Evolutionary conservation across 768 basidiomycete genomes (phyloP).

Genomic region (Mycena vulgaris): DNA sequence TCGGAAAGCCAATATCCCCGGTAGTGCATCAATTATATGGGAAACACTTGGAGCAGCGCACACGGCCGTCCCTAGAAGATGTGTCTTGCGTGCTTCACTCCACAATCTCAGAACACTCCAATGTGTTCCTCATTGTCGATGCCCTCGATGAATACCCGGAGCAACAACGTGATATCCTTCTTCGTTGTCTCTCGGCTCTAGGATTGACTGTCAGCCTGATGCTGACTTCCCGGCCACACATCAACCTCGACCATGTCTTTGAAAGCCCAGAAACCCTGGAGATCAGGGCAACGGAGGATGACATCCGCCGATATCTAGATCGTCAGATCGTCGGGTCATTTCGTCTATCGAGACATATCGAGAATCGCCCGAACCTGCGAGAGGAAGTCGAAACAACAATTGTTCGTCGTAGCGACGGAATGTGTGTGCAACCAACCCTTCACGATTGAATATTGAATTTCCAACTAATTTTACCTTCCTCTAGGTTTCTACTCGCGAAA

Average conservation of each 20-base stretch:
- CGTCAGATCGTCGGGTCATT: background rate
- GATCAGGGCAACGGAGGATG: background rate
- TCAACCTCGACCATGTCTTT: background rate
- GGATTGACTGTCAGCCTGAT: background rate
- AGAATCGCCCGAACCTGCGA: background rate
- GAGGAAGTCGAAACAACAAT: background rate
- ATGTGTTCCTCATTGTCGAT: constrained; percentile 2
- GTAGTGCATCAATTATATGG: background rate
- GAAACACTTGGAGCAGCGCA: background rate
- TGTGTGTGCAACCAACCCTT: background rate
- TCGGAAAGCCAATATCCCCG: background rate
- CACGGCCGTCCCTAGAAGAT: background rate
- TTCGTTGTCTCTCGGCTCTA: too few relatives aligned
- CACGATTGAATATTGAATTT: background rate
- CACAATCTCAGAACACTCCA: background rate
- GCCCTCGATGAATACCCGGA: constrained; percentile 18
- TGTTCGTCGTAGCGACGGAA: constrained; percentile 9
- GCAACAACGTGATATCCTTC: background rate
- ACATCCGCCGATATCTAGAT: background rate
- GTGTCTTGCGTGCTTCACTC: background rate
- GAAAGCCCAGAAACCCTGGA: background rate
- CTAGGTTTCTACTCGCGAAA: constrained; percentile 1
- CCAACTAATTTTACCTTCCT: background rate
- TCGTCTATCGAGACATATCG: background rate
- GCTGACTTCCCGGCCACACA: constrained; percentile 5